These are phyloP conservation scores for Celoporthe dispersa DNA, from an alignment of 2,329 filamentous ascomycete genomes.

Conservation along the genomic window DNA sequence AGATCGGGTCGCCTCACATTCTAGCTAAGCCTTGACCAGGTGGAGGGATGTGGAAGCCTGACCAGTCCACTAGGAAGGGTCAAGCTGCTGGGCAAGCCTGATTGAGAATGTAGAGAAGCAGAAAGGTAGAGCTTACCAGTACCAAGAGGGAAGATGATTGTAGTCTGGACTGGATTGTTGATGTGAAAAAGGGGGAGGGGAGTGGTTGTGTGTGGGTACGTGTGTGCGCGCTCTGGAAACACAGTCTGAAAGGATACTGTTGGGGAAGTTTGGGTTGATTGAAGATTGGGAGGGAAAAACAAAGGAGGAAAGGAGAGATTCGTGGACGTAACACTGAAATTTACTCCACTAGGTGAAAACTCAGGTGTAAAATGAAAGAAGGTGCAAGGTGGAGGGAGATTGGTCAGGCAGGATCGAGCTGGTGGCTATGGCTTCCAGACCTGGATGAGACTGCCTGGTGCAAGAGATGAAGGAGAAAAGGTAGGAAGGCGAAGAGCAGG, in stretches of 20 bases:
- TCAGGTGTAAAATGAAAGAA: too few relatives aligned
- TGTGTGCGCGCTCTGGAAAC: not conserved
- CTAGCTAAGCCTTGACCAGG: not conserved
- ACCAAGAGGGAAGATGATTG: not conserved
- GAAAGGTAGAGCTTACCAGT: not conserved
- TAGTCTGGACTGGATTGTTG: not conserved
- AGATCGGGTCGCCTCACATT: not conserved
- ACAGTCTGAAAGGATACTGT: not conserved
- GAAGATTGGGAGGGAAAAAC: not conserved
- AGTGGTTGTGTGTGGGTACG: not conserved
- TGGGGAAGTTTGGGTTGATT: not conserved
- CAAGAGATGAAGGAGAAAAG: not conserved
- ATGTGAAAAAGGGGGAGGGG: not conserved
- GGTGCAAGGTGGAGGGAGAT: not conserved
- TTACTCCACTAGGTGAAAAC: not conserved
- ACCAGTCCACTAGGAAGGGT: not conserved
- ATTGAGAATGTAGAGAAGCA: not conserved
- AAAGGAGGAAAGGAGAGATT: not conserved
- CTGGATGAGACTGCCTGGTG: not conserved
- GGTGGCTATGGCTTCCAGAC: not conserved
- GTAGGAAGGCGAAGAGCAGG: not conserved
- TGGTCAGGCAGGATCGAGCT: not conserved
- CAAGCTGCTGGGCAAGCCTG: not conserved
- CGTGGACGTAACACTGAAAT: not conserved
- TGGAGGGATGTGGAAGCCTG: not conserved